phyloP scores from a whole-genome alignment of 2,329 filamentous ascomycete species.

The Xylaria arbuscula region DNA sequence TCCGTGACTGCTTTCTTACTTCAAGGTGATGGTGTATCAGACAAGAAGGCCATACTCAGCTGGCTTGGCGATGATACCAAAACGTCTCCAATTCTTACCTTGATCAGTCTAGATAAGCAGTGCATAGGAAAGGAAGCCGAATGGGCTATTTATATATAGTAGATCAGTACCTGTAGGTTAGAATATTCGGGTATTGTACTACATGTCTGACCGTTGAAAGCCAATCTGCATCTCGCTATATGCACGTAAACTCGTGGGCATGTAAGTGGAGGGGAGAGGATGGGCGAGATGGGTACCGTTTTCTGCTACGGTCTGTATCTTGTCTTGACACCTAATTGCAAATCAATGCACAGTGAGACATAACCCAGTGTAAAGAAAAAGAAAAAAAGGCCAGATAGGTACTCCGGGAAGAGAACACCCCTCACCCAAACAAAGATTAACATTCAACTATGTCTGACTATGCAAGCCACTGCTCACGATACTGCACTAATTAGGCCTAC shows the following conservation, averaged over 20 bases:
- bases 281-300: no score
- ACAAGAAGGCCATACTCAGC: slow-evolving; percentile 12
- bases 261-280: not conserved
- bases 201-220: not conserved
- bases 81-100: not conserved
- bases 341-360: slow-evolving; percentile 7
- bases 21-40: not conserved
- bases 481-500: not conserved
- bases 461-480: not conserved
- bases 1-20: not conserved
- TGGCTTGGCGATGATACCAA: slow-evolving; percentile 19
- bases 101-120: not conserved
- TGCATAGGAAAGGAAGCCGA: slow-evolving; percentile 4
- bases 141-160: slow-evolving; percentile 23
- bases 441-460: not conserved
- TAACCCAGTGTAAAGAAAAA: not conserved
- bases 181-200: not conserved
- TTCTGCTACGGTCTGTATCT: not conserved
- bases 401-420: not conserved
- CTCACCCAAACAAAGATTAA: not conserved
- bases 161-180: not conserved
- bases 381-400: not conserved
- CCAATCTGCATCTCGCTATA: not conserved
- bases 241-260: slow-evolving; percentile 14
- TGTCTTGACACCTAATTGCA: slow-evolving; percentile 1